Conservation (phyloP, 139 green algal species). For the Ettlia oleoabundans region DNA sequence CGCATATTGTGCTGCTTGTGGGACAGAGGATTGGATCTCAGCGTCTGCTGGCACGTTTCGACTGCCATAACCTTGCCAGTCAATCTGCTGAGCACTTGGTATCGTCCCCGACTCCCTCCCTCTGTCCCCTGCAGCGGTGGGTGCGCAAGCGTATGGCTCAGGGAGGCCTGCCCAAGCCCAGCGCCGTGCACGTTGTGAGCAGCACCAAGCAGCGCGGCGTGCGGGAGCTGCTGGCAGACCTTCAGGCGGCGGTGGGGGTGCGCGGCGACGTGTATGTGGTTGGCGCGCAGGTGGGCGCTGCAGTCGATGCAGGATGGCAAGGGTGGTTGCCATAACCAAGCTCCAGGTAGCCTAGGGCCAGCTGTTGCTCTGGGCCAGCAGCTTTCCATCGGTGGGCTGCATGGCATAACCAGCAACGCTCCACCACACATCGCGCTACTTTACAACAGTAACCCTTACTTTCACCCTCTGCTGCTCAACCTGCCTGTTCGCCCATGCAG, state of each 20-base stretch:
- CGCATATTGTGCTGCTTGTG: too few species aligned
- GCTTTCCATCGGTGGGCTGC: too few species aligned
- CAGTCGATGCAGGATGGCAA: too few species aligned
- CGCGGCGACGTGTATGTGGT: slow-evolving; percentile 96
- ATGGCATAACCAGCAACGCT: too few species aligned
- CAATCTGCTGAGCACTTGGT: too few species aligned
- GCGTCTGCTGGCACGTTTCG: too few species aligned
- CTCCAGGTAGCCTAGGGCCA: too few species aligned
- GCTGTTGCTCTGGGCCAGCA: too few species aligned
- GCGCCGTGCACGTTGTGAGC: slow-evolving; percentile 69
- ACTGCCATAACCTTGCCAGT: too few species aligned
- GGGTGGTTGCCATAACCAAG: too few species aligned
- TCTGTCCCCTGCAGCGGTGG: slow-evolving; percentile 55
- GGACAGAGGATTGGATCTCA: too few species aligned
- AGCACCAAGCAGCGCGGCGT: slow-evolving; percentile 60
- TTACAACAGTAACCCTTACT: not conserved
- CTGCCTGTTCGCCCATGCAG: slow-evolving; percentile 39
- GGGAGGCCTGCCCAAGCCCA: slow-evolving; percentile 62
- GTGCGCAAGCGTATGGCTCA: slow-evolving; percentile 61
- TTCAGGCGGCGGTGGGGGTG: slow-evolving; percentile 60
- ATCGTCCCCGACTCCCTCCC: not conserved
- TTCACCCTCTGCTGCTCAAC: not conserved
- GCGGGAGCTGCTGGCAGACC: slow-evolving; percentile 48
- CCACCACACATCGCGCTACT: too few species aligned
- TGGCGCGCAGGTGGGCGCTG: slow-evolving; percentile 41